phyloP scores from a whole-genome alignment of 805 yeast genomes.

The Limtongia smithiae region DNA sequence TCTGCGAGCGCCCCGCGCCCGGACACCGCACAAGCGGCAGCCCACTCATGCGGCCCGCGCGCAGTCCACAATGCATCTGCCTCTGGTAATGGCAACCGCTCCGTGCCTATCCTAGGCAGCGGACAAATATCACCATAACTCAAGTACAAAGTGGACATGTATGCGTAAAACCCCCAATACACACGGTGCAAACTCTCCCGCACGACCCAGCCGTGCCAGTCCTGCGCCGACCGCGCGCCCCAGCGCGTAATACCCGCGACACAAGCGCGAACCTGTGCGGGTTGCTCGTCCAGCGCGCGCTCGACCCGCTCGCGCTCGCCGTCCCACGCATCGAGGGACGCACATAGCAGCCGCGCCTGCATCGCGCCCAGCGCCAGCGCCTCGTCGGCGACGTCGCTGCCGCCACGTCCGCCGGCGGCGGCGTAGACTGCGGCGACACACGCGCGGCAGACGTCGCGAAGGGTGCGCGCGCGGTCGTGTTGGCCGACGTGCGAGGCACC shows the following conservation, averaged over 20 bases:
- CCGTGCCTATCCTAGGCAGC: constrained; percentile 22
- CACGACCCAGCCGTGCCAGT: constrained; percentile 7
- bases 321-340: constrained; percentile 18
- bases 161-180: constrained; percentile 18
- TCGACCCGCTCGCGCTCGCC: constrained; percentile 10
- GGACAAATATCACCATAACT: constrained; percentile 18
- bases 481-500: constrained; percentile 1
- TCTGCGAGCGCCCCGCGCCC: constrained; percentile 3
- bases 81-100: constrained; percentile 30
- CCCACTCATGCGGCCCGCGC: constrained; percentile 5
- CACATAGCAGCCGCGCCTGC: constrained; percentile 17
- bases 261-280: constrained; percentile 16
- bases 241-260: constrained; percentile 10
- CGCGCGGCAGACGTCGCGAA: constrained; percentile 4
- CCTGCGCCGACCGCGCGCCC: not conserved
- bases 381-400: not conserved
- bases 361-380: constrained; percentile 4
- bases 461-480: constrained; percentile 3
- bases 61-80: constrained; percentile 31
- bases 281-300: constrained; percentile 18
- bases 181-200: constrained; percentile 16
- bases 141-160: constrained; percentile 13
- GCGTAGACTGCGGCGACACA: not conserved
- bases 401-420: no score
- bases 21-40: no score